phyloP scores from a whole-genome alignment of 768 basidiomycete species.

The Amanita subjunquillea region DNA sequence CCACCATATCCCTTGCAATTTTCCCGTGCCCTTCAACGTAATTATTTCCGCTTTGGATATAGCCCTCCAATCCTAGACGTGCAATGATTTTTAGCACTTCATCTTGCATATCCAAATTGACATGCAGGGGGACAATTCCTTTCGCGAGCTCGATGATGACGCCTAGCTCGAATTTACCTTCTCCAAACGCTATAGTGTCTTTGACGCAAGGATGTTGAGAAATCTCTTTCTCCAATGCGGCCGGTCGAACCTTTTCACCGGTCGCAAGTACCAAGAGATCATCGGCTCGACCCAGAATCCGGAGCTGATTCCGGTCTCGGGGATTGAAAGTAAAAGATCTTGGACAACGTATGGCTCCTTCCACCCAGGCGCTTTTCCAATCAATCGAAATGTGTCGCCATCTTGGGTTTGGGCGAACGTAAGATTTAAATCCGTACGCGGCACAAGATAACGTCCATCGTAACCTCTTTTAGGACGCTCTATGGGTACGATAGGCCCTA shows the following conservation, averaged over 20 bases:
- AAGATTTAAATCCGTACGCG: constrained; percentile 22
- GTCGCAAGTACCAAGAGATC: constrained; percentile 32
- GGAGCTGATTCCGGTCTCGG: constrained; percentile 17
- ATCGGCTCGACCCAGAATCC: constrained; percentile 27
- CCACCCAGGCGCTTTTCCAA: constrained; percentile 24
- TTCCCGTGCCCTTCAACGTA: constrained; percentile 27
- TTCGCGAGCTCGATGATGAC: constrained; percentile 24
- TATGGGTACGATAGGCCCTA: constrained; percentile 27
- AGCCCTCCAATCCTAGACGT: constrained; percentile 13
- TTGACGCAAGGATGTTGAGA: constrained; percentile 26
- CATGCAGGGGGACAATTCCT: neutral
- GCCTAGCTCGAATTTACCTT: constrained; percentile 22
- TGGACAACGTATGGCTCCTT: constrained; percentile 22
- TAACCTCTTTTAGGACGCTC: constrained; percentile 18
- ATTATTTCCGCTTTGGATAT: constrained; percentile 23
- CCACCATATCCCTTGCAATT: constrained; percentile 25
- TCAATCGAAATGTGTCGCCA: constrained; percentile 17
- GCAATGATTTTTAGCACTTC: neutral
- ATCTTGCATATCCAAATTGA: neutral
- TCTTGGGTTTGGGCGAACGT: constrained; percentile 17
- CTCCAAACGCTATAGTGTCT: constrained; percentile 27
- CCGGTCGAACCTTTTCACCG: constrained; percentile 30
- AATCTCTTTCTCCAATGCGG: constrained; percentile 20
- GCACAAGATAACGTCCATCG: constrained; percentile 28
- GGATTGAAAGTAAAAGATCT: constrained; percentile 27